Evolutionary conservation across 352 stramenopile species (phyloP).

Genomic region (Phytophthora aleatoria): DNA sequence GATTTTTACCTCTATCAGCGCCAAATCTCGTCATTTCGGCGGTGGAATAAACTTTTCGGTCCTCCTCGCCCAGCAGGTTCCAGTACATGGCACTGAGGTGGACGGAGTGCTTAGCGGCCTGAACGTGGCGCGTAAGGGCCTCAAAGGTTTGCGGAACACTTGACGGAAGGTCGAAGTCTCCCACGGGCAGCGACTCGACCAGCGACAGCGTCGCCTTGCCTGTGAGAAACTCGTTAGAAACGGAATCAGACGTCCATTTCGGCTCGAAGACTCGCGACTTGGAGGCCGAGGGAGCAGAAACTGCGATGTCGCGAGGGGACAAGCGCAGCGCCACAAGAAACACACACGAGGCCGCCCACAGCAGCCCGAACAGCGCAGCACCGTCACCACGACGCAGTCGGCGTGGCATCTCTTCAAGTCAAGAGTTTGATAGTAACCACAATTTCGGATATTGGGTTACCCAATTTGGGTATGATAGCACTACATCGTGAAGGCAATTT

Average conservation of each 20-base stretch:
- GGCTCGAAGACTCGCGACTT: constrained; percentile 28
- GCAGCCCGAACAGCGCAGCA: constrained; percentile 25
- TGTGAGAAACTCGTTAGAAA: constrained; percentile 12
- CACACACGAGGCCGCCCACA: constrained; percentile 34
- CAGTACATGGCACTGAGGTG: constrained; percentile 89
- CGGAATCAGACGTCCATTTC: constrained; percentile 10
- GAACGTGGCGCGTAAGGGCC: constrained; percentile 47
- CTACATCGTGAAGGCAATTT: too few species aligned
- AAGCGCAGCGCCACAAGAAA: constrained; percentile 34
- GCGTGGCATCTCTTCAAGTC: constrained; percentile 5
- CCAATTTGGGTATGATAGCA: too few species aligned
- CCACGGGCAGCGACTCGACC: constrained; percentile 73
- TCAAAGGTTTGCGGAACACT: constrained; percentile 50
- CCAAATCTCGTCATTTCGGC: constrained; percentile 66
- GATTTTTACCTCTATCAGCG: constrained; percentile 50
- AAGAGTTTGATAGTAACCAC: neutral
- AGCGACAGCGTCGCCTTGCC: constrained; percentile 40
- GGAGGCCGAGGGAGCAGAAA: neutral
- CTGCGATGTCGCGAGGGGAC: constrained; percentile 1
- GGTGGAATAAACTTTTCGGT: constrained; percentile 56
- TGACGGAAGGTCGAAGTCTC: constrained; percentile 55
- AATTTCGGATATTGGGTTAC: neutral
- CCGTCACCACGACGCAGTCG: constrained; percentile 23
- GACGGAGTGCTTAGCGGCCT: constrained; percentile 49
- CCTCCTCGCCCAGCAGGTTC: constrained; percentile 68